A percentile compares a stretch with the other conserved stretches of the same genome.
Conservation (phyloP, 345 rosid genomes). For the Eucalyptus erythrocorys region DNA sequence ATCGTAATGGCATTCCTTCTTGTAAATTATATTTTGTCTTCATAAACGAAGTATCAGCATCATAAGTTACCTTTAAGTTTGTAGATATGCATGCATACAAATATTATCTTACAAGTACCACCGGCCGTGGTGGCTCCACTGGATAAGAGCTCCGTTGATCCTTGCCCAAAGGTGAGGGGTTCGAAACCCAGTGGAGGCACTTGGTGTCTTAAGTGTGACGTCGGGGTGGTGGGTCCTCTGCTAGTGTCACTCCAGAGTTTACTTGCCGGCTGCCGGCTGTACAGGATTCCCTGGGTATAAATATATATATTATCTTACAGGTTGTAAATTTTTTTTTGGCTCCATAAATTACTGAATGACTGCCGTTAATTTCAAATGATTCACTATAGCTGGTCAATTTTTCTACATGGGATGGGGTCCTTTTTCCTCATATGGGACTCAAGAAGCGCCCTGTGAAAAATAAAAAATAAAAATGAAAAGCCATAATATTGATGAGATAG, state of each 20-base stretch:
- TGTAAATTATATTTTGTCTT: neutral
- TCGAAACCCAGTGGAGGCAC: no score
- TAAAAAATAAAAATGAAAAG: neutral
- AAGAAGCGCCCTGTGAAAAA: neutral
- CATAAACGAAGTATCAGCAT: neutral
- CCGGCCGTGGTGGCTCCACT: no score
- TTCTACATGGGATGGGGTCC: neutral
- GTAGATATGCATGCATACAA: neutral
- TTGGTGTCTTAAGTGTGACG: no score
- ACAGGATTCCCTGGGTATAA: no score
- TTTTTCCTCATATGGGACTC: neutral
- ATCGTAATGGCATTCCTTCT: neutral
- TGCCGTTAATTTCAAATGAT: neutral
- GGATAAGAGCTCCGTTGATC: no score
- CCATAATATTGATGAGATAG: neutral
- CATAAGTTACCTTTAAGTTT: neutral
- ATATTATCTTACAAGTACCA: neutral
- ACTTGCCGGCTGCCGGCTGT: no score
- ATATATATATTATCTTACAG: no score
- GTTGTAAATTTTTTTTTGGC: neutral
- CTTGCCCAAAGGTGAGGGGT: no score
- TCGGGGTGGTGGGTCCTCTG: no score
- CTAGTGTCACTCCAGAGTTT: no score
- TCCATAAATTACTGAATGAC: neutral
- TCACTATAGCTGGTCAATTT: neutral